These are phyloP conservation scores for Phaeomoniella chlamydospora DNA, from an alignment of 2,329 filamentous ascomycete species.

Conservation along the genomic window DNA sequence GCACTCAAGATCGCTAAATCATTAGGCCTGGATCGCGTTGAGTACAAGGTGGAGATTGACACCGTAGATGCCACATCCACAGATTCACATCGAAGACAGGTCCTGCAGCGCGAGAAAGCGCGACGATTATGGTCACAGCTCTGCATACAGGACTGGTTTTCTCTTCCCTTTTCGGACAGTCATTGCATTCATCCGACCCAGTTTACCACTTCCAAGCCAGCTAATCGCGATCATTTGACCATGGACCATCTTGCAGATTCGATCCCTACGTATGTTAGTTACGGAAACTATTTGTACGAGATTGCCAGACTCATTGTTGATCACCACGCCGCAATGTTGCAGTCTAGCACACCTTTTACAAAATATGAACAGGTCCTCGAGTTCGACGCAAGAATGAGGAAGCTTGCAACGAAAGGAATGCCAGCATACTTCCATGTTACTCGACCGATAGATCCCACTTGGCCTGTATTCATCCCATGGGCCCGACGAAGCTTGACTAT, in stretches of 20 bases:
- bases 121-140: conserved; percentile 23
- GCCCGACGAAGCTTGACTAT: conserved; percentile 22
- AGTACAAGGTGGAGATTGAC: conserved; percentile 9
- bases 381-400: conserved; percentile 23
- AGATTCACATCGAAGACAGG: no score
- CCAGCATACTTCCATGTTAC: conserved; percentile 20
- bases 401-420: conserved; percentile 16
- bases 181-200: conserved; percentile 21
- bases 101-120: conserved; percentile 21
- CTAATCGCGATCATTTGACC: conserved; percentile 21
- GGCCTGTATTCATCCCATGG: conserved; percentile 26
- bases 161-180: conserved; percentile 22
- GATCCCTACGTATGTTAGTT: conserved; percentile 17
- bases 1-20: conserved; percentile 32
- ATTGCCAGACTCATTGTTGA: conserved; percentile 22
- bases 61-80: no score
- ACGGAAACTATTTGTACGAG: conserved; percentile 21
- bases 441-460: conserved; percentile 18
- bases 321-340: conserved; percentile 21
- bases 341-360: conserved; percentile 19
- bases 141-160: conserved; percentile 28
- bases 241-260: conserved; percentile 6
- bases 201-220: conserved; percentile 18
- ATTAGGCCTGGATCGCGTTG: conserved; percentile 29
- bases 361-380: conserved; percentile 25